Conservation (phyloP, 202 grass and related monocot species). For the Setaria viridis region DNA sequence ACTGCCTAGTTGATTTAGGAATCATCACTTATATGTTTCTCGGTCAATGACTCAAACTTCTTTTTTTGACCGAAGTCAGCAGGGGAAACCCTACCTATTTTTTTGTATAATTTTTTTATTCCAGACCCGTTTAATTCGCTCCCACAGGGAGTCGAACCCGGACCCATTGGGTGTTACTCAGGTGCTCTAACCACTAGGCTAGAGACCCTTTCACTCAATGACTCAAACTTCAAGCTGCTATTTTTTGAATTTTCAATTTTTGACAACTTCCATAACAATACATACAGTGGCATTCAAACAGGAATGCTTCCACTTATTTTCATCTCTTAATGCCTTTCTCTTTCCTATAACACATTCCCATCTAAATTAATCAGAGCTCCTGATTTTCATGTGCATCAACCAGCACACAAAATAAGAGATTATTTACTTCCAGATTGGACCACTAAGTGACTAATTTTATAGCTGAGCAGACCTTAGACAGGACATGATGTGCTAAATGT, state of each 20-base stretch:
- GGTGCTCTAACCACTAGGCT: too few relatives aligned
- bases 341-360: constrained; percentile 28
- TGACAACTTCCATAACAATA: constrained; percentile 11
- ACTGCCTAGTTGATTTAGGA: constrained; percentile 15
- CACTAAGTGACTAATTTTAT: constrained; percentile 25
- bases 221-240: not conserved
- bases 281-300: constrained; percentile 26
- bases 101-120: too few relatives aligned
- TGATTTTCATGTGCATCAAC: not conserved
- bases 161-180: too few relatives aligned
- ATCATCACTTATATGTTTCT: constrained; percentile 12
- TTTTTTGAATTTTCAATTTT: constrained; percentile 37
- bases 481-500: constrained; percentile 19
- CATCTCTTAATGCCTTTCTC: not conserved
- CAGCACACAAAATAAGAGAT: constrained; percentile 18
- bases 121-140: too few relatives aligned
- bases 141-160: too few relatives aligned
- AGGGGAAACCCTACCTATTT: too few relatives aligned
- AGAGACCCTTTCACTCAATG: not conserved
- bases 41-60: not conserved
- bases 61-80: too few relatives aligned
- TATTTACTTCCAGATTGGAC: not conserved
- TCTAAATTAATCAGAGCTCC: constrained; percentile 16
- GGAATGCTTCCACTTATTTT: constrained; percentile 31
- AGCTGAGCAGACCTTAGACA: not conserved